Evolutionary conservation across 1,139 yeast species (phyloP), one percentile per base, ranked within the genome.

Genomic region (Taphrina flavorubra): DNA sequence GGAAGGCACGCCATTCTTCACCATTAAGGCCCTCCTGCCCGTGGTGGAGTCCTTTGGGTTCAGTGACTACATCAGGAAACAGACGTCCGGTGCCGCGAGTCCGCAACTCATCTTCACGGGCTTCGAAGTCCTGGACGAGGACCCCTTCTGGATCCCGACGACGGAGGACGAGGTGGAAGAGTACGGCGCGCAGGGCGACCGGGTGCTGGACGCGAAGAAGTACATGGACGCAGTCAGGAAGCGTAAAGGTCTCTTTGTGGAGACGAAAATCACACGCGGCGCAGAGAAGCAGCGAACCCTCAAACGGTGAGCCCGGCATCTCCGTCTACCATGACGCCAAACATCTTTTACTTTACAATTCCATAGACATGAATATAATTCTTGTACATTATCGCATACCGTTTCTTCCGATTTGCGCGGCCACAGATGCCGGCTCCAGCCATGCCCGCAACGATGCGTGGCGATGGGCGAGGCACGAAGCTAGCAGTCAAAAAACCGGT

Each of bases 81-180:
- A 86, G 74, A 92, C 99, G 0, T 90, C 97, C 0, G 99, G 99
- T 68, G 96, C 97, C 5, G 99, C 99, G 2, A 89, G 91, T 75
- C 99, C 99, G 0, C 99, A 94, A 78, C 82, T 95, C 70, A 90
- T 92, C 6, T 94, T 94, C 76, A 85, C 89, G 59, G 99, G 99
- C 1, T 95, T 85, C 77, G 96, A 92, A 74, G 81, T 87, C 72
- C 84, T 92, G 65, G 96, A 91, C 72, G 85, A 89, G 73, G 98
- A 95, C 80, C 99, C 99, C 51, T 95, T 89, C 82, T 95, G 99
- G 99, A 97, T 94, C 13, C 99, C 99, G n/a, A 90, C 94, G 6
- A 95, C 99, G 0, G 97, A 90, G 74, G 98, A 92, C 77, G 99
- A 95, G 77, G 79, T 94, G 63, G 99, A 94, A 76, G 96, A 92